Evolutionary conservation across 768 basidiomycete species (phyloP), one percentile per base, ranked within the genome.

Genomic region (Leccinellum luteum): DNA sequence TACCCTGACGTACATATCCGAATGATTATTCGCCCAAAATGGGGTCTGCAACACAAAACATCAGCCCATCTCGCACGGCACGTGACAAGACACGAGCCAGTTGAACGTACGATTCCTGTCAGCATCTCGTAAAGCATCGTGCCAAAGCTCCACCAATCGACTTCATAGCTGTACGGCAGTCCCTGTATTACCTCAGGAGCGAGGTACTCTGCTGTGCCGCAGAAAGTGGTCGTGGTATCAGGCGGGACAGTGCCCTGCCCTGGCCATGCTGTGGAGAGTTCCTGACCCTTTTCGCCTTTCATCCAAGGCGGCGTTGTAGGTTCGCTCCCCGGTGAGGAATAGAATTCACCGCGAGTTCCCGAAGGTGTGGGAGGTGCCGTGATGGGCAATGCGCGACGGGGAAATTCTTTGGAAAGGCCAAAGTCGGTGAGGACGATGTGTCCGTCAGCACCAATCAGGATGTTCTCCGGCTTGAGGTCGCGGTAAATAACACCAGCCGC

Each of bases 61-160:
- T 68, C 59, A 64, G 38, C 48, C 60, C 64, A 56, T 55, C 56
- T 48, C 48, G 57, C 61, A 27, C 52, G 58, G 55, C 53, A 63
- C 52, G 57, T 48, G 53, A 65, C 54, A 48, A 66, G 50, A 34
- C 58, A 31, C 12, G 19, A 21, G 32, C 19, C 51, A 35, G 34
- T 53, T 27, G 5, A 48, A 57, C 45, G 85, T 73, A 95, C 94
- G 62, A 95, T 90, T 27, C 96, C 96, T 38, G 92, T 91, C 74
- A 98, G 76, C 90, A 97, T 96, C 78, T 98, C 96, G 70, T 92
- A 94, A 58, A 98, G 75, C 90, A 98, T 96, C 60, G 96, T 98
- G 34, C 96, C 96, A 66, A 96, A 90, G 62, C 89, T 92, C 95
- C 94, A 99, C 92, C 94, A 96, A 71, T 98, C 96, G 21, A 96